Base-by-base conservation (phyloP, 2,329 filamentous ascomycete genomes). In the Periconia sp. region DNA sequence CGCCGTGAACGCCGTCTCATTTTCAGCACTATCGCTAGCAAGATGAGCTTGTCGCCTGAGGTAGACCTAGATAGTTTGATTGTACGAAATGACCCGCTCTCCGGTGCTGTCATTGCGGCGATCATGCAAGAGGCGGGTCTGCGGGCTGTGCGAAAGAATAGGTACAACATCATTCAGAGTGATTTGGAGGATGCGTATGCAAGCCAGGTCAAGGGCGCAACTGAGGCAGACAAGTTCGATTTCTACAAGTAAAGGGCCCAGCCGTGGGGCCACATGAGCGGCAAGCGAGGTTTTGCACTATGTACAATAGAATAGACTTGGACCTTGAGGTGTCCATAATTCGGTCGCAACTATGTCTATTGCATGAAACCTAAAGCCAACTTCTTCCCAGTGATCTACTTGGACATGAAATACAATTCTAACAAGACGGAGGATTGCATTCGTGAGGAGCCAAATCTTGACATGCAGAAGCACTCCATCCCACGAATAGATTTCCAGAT, bases 91-190 rank as follows among this genome's bases (percentile, higher is more conserved):
- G 94, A 99, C 69, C 94, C 94, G 2, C 78, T 99, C 35, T 95
- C 89, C 35, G 94, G 94, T 61, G 94, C 94, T 43, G 87, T 99
- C 60, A 99, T 99, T 69, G 92, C 94, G 34, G 94, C 94, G 37
- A 96, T 99, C 69, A 99, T 99, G 94, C 94, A 99, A 73, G 94
- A 99, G 76, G 94, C 94, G 22, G 94, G 94, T 56, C 79, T 99
- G 58, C 84, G 92, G 56, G 92, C 92, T 18, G 92, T 97, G 54
- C 83, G 92, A 63, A 97, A 96, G 85, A 97, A 99, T 75, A 81
- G 94, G 63, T 99, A 99, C 76, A 97, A 99, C 74, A 99, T 99
- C 70, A 97, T 99, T 65, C 94, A 99, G 78, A 85, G 82, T 51
- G 94, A 99, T 74, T 78, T 99, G 52, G 94, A 99, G 73, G 94